These are phyloP conservation scores for Streptanthus diversifolius DNA, from an alignment of 345 rosid species.

Conservation along the genomic window DNA sequence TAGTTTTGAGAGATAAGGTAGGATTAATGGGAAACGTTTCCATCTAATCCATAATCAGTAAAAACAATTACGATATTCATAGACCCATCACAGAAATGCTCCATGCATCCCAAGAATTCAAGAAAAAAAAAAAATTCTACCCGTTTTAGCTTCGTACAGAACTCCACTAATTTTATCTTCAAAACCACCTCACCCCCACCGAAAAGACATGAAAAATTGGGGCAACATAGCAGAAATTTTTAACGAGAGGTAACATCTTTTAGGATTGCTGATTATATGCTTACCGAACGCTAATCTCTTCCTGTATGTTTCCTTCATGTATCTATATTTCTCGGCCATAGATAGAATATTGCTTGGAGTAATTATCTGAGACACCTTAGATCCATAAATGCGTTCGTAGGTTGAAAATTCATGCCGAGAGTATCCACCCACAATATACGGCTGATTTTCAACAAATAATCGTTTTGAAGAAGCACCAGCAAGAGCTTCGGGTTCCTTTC, in stretches of 20 bases:
- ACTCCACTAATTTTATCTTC: neutral
- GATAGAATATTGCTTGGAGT: constrained; percentile 61
- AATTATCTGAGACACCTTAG: constrained; percentile 52
- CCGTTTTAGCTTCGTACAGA: neutral
- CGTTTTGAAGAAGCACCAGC: constrained; percentile 94
- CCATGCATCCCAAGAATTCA: neutral
- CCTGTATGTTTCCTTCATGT: constrained; percentile 79
- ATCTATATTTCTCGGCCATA: constrained; percentile 77
- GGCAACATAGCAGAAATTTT: constrained; percentile 10
- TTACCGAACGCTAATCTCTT: constrained; percentile 97
- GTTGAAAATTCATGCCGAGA: constrained; percentile 60
- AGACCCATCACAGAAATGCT: neutral
- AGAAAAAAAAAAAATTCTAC: neutral
- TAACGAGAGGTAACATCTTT: neutral
- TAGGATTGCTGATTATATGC: constrained; percentile 15
- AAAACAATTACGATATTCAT: neutral
- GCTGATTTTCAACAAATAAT: constrained; percentile 81
- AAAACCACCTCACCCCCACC: neutral
- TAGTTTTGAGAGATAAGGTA: neutral
- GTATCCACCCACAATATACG: constrained; percentile 82
- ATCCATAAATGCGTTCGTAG: constrained; percentile 46
- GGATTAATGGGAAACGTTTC: neutral
- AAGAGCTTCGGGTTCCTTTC: constrained; percentile 93
- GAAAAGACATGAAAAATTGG: neutral
- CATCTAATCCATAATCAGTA: neutral